Evolutionary conservation across 2,329 filamentous ascomycete species (phyloP), one percentile per base, ranked within the genome.

Genomic region (Diaporthe batatas): DNA sequence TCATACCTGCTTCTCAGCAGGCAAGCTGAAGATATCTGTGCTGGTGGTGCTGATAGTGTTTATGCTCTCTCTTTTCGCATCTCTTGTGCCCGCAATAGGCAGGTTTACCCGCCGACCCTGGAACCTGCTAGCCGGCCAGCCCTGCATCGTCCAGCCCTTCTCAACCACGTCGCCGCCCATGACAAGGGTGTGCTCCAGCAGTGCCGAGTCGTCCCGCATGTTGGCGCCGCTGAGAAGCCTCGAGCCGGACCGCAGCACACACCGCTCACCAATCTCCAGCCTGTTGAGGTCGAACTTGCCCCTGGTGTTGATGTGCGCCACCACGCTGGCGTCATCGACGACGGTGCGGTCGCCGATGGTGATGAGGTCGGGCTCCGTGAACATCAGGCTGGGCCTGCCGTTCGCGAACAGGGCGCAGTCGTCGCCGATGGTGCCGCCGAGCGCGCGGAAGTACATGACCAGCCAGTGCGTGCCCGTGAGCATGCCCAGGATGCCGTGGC

Each of bases 361-460:
- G 18, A 90, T 80, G 8, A 90, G 82, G 71, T 90, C 88, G 0
- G 88, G 88, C 79, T 90, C 88, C 0, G 88, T 90, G 75, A 90
- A 88, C 77, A 87, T 84, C 21, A 90, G 80, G 47, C 82, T 86
- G 0, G 88, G 87, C 6, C 80, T 77, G 0, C 88, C 88, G 51
- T 86, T 88, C 1, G 87, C 86, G 69, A 89, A 89, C 7, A 90
- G 80, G 0, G 87, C 86, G 72, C 87, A 89, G 79, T 90, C 85
- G 32, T 84, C 82, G 6, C 88, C 88, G 58, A 90, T 88, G 0
- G 79, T 83, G 4, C 87, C 88, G 21, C 88, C 88, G 29, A 90
- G 78, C 0, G 84, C 82, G 8, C 86, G 83, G 80, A 89, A 90
- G 80, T 90, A 90, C 68, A 86, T 76, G 3, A 85, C 83, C 4